Evolutionary conservation across 2,329 filamentous ascomycete genomes (phyloP).

Genomic region (Venturia pyrina): DNA sequence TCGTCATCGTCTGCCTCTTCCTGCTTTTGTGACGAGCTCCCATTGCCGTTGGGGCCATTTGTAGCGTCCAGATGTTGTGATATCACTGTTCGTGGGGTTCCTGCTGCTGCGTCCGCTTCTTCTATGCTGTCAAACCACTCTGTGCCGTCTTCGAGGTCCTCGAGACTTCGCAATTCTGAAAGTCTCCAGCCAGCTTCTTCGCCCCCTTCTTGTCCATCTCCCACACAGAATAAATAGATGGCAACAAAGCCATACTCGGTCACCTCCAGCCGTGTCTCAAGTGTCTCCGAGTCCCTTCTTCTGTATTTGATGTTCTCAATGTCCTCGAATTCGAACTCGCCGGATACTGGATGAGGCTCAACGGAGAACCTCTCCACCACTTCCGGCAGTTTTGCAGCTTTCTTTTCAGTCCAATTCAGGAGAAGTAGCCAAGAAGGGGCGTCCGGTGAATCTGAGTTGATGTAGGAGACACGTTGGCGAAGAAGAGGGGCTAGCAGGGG

Average conservation of each 20-base stretch:
- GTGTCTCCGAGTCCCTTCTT: constrained; percentile 64
- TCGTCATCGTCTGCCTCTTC: constrained; percentile 55
- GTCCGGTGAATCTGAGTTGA: constrained; percentile 46
- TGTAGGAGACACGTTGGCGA: constrained; percentile 46
- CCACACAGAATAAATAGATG: constrained; percentile 59
- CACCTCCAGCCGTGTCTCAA: constrained; percentile 57
- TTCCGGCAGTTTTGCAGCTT: constrained; percentile 49
- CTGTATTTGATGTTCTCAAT: constrained; percentile 52
- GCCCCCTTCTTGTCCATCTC: constrained; percentile 45
- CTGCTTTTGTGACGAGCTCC: constrained; percentile 13
- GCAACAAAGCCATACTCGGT: constrained; percentile 53
- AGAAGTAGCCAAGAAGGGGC: constrained; percentile 55
- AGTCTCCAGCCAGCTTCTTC: constrained; percentile 59
- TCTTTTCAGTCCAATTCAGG: constrained; percentile 55
- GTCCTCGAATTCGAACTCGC: constrained; percentile 68
- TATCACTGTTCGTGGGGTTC: constrained; percentile 8
- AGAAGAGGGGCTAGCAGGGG: constrained; percentile 54
- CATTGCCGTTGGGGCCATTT: constrained; percentile 16
- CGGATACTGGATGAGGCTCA: constrained; percentile 72
- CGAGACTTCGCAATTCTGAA: constrained; percentile 54
- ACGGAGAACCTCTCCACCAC: constrained; percentile 53
- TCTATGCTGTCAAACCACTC: constrained; percentile 47
- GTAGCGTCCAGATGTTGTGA: neutral
- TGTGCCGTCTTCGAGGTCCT: constrained; percentile 46
- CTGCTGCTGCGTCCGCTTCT: constrained; percentile 49